Evolutionary conservation across 768 basidiomycete genomes (phyloP).

Genomic region (Calocybe cyanea): DNA sequence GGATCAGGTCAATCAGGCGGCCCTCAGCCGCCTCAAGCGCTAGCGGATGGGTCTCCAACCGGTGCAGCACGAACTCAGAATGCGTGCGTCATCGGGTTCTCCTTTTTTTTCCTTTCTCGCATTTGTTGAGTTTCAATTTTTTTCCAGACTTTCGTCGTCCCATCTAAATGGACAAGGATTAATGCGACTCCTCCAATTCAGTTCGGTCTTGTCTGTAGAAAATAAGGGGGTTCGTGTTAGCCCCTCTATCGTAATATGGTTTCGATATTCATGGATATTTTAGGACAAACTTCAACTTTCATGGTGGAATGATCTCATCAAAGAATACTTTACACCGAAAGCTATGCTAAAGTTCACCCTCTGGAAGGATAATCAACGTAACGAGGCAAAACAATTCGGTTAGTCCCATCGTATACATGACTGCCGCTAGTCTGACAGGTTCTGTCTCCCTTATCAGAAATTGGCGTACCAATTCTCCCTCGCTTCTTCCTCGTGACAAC

Average conservation of each 20-base stretch:
- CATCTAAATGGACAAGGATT: constrained; percentile 63
- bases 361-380: constrained; percentile 82
- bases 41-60: constrained; percentile 17
- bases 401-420: constrained; percentile 23
- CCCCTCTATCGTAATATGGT: not conserved
- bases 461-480: constrained; percentile 73
- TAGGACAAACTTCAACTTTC: constrained; percentile 57
- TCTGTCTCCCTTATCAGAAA: constrained; percentile 44
- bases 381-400: constrained; percentile 85
- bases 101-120: not conserved
- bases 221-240: constrained; percentile 37
- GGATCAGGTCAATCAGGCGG: constrained; percentile 12
- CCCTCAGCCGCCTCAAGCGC: constrained; percentile 23
- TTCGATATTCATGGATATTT: constrained; percentile 3
- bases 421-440: constrained; percentile 7
- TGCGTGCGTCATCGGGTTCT: constrained; percentile 13
- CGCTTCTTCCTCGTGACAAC: constrained; percentile 84
- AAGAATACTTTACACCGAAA: constrained; percentile 66
- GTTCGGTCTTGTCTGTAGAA: constrained; percentile 57
- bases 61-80: constrained; percentile 14
- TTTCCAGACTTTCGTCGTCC: constrained; percentile 15
- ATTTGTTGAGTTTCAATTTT: too few relatives aligned
- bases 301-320: constrained; percentile 65
- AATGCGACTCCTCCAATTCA: constrained; percentile 64
- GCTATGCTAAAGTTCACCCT: constrained; percentile 76